A percentile compares a stretch with the other conserved stretches of the same genome.
phyloP scores from a whole-genome alignment of 139 green algal species.

The Chlamydomonas eustigma region DNA sequence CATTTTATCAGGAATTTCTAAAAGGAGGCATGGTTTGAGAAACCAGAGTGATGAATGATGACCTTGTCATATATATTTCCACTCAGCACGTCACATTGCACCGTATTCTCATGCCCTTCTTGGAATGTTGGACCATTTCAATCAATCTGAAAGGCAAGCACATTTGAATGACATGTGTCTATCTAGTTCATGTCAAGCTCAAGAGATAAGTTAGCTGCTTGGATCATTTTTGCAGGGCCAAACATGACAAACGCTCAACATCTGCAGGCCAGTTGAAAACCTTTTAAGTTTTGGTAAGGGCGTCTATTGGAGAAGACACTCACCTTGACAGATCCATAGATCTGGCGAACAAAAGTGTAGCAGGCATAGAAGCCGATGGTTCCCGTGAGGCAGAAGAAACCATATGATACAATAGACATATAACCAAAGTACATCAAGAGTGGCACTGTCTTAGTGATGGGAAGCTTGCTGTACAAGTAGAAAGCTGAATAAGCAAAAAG shows the following conservation, averaged over 20 bases:
- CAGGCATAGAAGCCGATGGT: constrained; percentile 95
- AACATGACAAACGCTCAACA: constrained; percentile 89
- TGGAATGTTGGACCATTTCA: constrained; percentile 31
- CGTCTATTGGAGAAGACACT: constrained; percentile 8
- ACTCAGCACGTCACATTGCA: too few relatives aligned
- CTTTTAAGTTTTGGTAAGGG: too few relatives aligned
- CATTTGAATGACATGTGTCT: constrained; percentile 82
- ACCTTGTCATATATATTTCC: too few relatives aligned
- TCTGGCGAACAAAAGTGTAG: constrained; percentile 79
- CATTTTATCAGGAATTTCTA: too few relatives aligned
- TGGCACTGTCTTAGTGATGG: constrained; percentile 87
- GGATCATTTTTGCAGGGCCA: constrained; percentile 92
- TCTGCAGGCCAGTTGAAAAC: too few relatives aligned
- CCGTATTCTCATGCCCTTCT: too few relatives aligned
- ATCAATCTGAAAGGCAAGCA: constrained; percentile 85
- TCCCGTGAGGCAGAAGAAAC: constrained; percentile 81
- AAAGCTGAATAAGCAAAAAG: constrained; percentile 94
- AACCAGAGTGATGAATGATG: too few relatives aligned
- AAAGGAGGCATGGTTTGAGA: too few relatives aligned
- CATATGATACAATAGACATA: constrained; percentile 91
- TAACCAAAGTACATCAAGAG: constrained; percentile 86
- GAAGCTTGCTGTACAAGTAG: constrained; percentile 97
- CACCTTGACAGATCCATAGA: constrained; percentile 15
- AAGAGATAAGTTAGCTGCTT: constrained; percentile 75
- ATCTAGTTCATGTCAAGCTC: constrained; percentile 94